Evolutionary conservation across 345 rosid genomes (phyloP), one percentile per base, ranked within the genome.

Genomic region (Nephelium lappaceum): DNA sequence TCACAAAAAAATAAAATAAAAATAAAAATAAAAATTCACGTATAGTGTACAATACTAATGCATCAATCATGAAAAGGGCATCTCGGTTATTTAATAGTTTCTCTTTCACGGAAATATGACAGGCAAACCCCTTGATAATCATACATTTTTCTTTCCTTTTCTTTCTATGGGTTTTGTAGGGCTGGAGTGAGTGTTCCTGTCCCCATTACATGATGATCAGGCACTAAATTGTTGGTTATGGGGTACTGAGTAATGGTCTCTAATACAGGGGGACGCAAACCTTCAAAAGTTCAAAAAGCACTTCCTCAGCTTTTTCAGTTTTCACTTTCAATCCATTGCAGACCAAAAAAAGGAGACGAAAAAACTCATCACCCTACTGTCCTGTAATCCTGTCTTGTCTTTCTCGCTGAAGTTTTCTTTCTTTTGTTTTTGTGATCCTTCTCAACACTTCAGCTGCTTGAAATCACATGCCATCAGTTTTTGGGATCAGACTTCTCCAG

Each of bases 211-310:
- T 66, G 38, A 67, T 75, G 72, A 80, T 31, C 68, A 73, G 66
- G 73, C 73, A 83, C 79, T 76, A 47, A 65, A 75, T 67, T 68
- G 61, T 67, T 78, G 27, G 45, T 72, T 51, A 47, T 55, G 24
- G 75, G 72, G 25, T 64, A 25, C 49, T 72, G 76, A 80, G 74
- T 63, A 65, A 72, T 76, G 77, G 77, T 72, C 57, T 81, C 67
- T 73, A 62, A 65, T 74, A 39, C 55, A 38, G 79, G 55, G 41
- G 60, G 51, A n/a, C n/a, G n/a, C n/a, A n/a, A 81, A 84, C 83
- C 81, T 77, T 82, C 73, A 42, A 62, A 19, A 61, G 81, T 81
- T 88, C 78, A 42, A 83, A 88, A 86, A 81, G 85, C 83, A 78
- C 68, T 45, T 15, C 58, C 21, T 53, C 61, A 72, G 78, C 76